Evolutionary conservation across 148 eudicot species (phyloP), one percentile per base, ranked within the genome.

Genomic region (Chenopodium berlandieri): DNA sequence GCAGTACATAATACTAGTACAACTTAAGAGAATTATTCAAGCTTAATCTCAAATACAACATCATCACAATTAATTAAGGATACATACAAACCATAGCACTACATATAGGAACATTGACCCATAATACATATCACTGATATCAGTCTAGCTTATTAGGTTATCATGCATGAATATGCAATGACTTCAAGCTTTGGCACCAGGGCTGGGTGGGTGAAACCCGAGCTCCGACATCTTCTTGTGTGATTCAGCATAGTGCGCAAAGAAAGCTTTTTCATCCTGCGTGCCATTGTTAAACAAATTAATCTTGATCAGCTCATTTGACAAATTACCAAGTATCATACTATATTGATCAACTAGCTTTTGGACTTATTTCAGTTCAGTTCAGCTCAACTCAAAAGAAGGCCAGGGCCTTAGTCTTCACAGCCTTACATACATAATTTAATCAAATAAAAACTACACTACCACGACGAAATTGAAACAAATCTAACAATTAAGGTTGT

Each of bases 181-280:
- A 20, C 70, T 20, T 62, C 66, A 44, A 63, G 63, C 78, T 54
- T 76, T 85, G 12, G 77, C 76, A 30, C 65, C 52, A 23, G 79
- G 0, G 88, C 19, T 4, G 66, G 88, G 62, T 22, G 90, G 86
- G 63, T 72, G 82, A 79, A 89, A 89, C 54, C 98, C 98, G 14
- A 95, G 87, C 89, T 93, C 93, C 0, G 98, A 95, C 62, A 93
- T 87, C 85, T 91, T 95, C 90, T 93, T 93, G 91, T 93, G 98
- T 75, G 98, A 91, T 56, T 81, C 91, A 14, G 96, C 96, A 79
- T 95, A 95, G 80, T 93, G 96, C 78, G 70, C 76, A 71, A 95
- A 95, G 83, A 95, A 95, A 54, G 90, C 87, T 22, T 90, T 89
- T 70, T 93, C 92, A 54, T 95, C 97, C 98, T 40, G 34, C 34